Evolutionary conservation across 805 yeast genomes (phyloP), one percentile per base, ranked within the genome.

Genomic region (Ogataea pignaliae): DNA sequence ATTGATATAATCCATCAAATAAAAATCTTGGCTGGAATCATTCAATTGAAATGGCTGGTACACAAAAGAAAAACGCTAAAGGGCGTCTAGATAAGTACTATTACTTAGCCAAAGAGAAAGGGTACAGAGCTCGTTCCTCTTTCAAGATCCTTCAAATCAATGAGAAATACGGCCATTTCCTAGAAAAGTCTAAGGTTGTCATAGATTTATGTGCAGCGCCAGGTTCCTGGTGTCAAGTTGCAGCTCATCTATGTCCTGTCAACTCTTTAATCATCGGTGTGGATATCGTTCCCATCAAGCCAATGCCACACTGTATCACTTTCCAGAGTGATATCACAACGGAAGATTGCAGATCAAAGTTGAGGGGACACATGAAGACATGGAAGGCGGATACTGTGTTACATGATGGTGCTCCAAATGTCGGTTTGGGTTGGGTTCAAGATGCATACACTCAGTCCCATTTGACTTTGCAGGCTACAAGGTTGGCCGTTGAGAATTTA

Each of bases 371-470:
- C 62, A 83, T 93, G 84, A 93, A 93, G 65, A 90, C 98, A 1
- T 93, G 98, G 97, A 93, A 93, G 59, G 99, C 98, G 1, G 98
- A 93, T 62, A 88, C 96, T 0, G 98, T 93, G 15, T 71, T 93
- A 61, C 99, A 93, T 68, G 99, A 93, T 76, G 99, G 99, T 83
- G 99, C 99, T 28, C 99, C 99, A 29, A 93, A 93, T 61, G 98
- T 93, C 57, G 99, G 99, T 83, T 76, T 93, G 60, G 96, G 96
- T n/a, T 93, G 99, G 99, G 93, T 87, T 16, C 99, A 93, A 67
- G 99, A 93, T 79, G 99, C 99, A 1, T 93, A 88, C 69, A 88
- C 98, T 1, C 99, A 93, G 70, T 88, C 97, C 26, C 98, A 91
- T 61, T 79, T 93, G 55, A 95, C 96, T 29, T 72, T 93, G 54